Evolutionary conservation across 352 stramenopile species (phyloP).

Genomic region (Phytophthora ohioensis): DNA sequence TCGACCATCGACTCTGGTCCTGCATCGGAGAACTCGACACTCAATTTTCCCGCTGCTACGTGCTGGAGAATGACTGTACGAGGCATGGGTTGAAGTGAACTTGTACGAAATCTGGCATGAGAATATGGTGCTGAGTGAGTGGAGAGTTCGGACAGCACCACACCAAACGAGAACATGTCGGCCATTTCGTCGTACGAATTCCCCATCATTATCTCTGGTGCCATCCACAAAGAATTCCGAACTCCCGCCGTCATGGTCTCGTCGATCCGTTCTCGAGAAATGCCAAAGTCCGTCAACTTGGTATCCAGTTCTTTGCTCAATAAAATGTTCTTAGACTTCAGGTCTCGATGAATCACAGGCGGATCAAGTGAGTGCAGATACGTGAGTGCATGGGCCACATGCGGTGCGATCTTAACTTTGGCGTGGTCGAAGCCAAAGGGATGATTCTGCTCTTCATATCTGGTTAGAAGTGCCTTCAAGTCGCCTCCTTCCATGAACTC

Average conservation of each 20-base stretch:
- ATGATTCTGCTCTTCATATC: conserved; percentile 14
- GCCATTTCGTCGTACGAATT: conserved; percentile 25
- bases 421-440: conserved; percentile 13
- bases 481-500: conserved; percentile 30
- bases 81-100: conserved; percentile 15
- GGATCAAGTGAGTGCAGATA: conserved; percentile 26
- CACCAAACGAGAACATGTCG: conserved; percentile 30
- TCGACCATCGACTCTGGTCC: conserved; percentile 22
- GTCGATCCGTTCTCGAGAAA: conserved; percentile 35
- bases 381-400: conserved; percentile 27
- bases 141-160: conserved; percentile 25
- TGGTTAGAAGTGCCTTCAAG: conserved; percentile 13
- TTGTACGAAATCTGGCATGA: background rate
- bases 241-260: conserved; percentile 24
- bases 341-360: conserved; percentile 72
- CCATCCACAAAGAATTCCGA: conserved; percentile 23
- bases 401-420: conserved; percentile 23
- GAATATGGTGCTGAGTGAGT: conserved; percentile 16
- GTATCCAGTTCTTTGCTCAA: conserved; percentile 51
- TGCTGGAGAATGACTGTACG: conserved; percentile 48
- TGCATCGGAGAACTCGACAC: conserved; percentile 33
- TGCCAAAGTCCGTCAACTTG: conserved; percentile 67
- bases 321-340: conserved; percentile 71
- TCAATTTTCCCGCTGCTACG: conserved; percentile 41
- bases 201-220: conserved; percentile 17